A percentile compares a stretch with the other conserved stretches of the same genome.
These are phyloP conservation scores for Russula emetica DNA, from an alignment of 768 basidiomycete species.

Conservation along the genomic window DNA sequence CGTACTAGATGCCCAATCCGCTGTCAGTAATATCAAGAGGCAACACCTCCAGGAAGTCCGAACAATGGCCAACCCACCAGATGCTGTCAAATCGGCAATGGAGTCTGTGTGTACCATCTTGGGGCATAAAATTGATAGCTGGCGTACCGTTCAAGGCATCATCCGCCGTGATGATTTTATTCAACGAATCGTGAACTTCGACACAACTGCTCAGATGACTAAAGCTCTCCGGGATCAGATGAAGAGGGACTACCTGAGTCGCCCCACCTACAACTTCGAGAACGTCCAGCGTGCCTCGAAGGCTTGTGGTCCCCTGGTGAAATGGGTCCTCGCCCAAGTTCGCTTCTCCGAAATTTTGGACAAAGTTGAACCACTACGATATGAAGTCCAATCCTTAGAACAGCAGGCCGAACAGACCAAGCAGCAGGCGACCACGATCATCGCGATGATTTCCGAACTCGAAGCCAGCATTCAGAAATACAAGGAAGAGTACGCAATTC, in stretches of 20 bases:
- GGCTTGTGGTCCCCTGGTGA: constrained; percentile 96
- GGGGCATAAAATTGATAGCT: constrained; percentile 94
- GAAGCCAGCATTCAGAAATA: constrained; percentile 89
- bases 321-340: constrained; percentile 97
- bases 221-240: constrained; percentile 82
- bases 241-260: constrained; percentile 89
- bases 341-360: constrained; percentile 96
- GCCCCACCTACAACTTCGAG: constrained; percentile 91
- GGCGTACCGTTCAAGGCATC: constrained; percentile 93
- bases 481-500: constrained; percentile 94
- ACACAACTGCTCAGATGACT: constrained; percentile 88
- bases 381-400: constrained; percentile 92
- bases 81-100: constrained; percentile 96
- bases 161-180: constrained; percentile 98
- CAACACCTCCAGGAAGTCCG: constrained; percentile 96
- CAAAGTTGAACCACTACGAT: constrained; percentile 91
- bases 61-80: constrained; percentile 97
- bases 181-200: constrained; percentile 90
- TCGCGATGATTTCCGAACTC: constrained; percentile 87
- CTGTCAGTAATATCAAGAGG: constrained; percentile 95
- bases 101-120: constrained; percentile 96
- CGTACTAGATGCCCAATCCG: constrained; percentile 88
- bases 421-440: constrained; percentile 85
- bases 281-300: constrained; percentile 91
- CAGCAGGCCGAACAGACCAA: constrained; percentile 92